Percentiles rank a stretch among this genome's conserved stretches.
These are phyloP conservation scores for Rhodotorula taiwanensis DNA, from an alignment of 768 basidiomycete genomes.

Conservation along the genomic window DNA sequence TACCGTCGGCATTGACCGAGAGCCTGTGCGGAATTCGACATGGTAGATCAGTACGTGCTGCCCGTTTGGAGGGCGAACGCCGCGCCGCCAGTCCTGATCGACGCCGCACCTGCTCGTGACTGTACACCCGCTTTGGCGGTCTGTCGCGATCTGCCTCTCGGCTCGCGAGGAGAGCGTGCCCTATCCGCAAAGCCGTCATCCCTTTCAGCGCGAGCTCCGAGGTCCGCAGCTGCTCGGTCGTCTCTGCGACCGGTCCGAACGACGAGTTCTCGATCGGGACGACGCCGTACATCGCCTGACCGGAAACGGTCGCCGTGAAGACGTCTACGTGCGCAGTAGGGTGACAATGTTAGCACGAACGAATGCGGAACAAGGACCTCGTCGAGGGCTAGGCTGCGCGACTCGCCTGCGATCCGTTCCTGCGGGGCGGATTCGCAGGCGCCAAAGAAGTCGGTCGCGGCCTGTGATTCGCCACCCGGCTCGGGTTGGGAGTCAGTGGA, in stretches of 20 bases:
- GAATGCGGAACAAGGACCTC: too few species aligned
- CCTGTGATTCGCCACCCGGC: too few species aligned
- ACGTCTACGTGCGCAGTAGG: constrained; percentile 21
- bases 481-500: too few species aligned
- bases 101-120: constrained; percentile 38
- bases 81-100: too few species aligned
- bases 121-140: constrained; percentile 32
- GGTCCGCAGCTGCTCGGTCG: constrained; percentile 27
- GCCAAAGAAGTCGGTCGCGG: constrained; percentile 34
- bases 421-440: constrained; percentile 18
- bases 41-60: too few species aligned
- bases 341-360: too few species aligned
- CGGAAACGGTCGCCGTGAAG: constrained; percentile 22
- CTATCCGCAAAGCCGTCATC: constrained; percentile 32
- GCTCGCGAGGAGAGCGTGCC: constrained; percentile 33
- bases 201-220: constrained; percentile 19
- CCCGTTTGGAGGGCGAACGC: too few species aligned
- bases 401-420: constrained; percentile 28
- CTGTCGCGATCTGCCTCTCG: background rate
- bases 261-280: constrained; percentile 40
- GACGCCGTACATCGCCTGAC: constrained; percentile 18
- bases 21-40: constrained; percentile 30
- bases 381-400: too few species aligned
- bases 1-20: constrained; percentile 38
- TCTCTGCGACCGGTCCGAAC: constrained; percentile 37